Percentiles rank a stretch among this genome's conserved stretches.
phyloP scores from a whole-genome alignment of 345 rosid species.

The Sonneratia alba region DNA sequence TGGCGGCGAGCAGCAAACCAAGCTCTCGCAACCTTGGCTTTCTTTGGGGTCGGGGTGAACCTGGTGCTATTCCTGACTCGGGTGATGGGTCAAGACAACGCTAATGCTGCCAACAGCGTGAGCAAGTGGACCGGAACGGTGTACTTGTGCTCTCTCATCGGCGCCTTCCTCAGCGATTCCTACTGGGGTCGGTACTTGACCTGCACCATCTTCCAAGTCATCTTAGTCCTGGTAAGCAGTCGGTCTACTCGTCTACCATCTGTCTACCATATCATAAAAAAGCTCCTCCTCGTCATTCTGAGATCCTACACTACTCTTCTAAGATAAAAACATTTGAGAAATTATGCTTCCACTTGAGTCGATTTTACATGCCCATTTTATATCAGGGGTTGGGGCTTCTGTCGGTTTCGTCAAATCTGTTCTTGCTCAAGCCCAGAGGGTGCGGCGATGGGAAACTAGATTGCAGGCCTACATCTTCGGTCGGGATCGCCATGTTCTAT shows the following conservation, averaged over 20 bases:
- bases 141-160: conserved; percentile 14
- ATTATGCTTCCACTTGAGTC: too few species aligned
- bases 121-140: conserved; percentile 22
- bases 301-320: too few species aligned
- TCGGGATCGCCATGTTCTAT: conserved; percentile 21
- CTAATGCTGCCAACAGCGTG: conserved; percentile 14
- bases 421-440: conserved; percentile 27
- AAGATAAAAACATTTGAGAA: too few species aligned
- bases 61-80: conserved; percentile 16
- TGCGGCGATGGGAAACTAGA: conserved; percentile 29
- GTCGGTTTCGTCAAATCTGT: conserved; percentile 21
- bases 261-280: too few species aligned
- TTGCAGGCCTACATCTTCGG: conserved; percentile 18
- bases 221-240: conserved; percentile 12
- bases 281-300: too few species aligned
- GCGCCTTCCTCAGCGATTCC: conserved; percentile 18
- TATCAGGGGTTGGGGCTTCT: conserved; percentile 26
- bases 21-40: conserved; percentile 15
- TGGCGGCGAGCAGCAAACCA: conserved; percentile 9
- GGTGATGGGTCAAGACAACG: conserved; percentile 11
- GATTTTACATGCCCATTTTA: too few species aligned
- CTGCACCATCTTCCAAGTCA: conserved; percentile 18
- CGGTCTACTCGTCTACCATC: neutral
- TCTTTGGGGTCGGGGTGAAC: conserved; percentile 20
- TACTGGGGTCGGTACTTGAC: conserved; percentile 18